Conservation (phyloP, 1,139 yeast genomes). For the Nakaseomyces nivariensis region DNA sequence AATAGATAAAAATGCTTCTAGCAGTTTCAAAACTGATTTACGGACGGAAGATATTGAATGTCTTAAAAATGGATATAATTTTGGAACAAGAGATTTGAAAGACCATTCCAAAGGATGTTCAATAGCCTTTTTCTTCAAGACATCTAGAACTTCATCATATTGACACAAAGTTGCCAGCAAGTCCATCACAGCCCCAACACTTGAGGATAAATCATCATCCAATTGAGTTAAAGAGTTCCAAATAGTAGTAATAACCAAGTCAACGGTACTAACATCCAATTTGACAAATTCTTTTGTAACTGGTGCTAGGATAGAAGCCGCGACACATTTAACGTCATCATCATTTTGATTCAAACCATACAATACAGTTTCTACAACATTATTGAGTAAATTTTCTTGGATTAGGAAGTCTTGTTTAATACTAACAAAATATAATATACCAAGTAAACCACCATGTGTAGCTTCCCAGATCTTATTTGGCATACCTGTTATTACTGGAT, state of each 20-base stretch:
- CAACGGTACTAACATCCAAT: conserved; percentile 50
- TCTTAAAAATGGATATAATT: conserved; percentile 83
- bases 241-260: conserved; percentile 59
- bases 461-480: conserved; percentile 69
- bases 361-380: conserved; percentile 74
- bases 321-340: conserved; percentile 95
- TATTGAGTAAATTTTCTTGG: conserved; percentile 49
- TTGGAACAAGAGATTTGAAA: conserved; percentile 74
- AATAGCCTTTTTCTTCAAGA: conserved; percentile 53
- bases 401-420: conserved; percentile 73
- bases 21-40: conserved; percentile 74
- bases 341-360: conserved; percentile 78
- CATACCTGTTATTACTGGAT: conserved; percentile 32
- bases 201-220: conserved; percentile 86
- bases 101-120: conserved; percentile 38
- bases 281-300: conserved; percentile 76
- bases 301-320: conserved; percentile 88
- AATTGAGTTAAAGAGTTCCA: conserved; percentile 84
- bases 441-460: conserved; percentile 95
- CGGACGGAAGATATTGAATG: conserved; percentile 92
- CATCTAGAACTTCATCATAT: conserved; percentile 63
- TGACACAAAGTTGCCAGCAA: conserved; percentile 79
- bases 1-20: conserved; percentile 65
- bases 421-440: conserved; percentile 83
- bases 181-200: conserved; percentile 96